phyloP scores from a whole-genome alignment of 2,329 filamentous ascomycete species.

The Aureobasidium namibiae region DNA sequence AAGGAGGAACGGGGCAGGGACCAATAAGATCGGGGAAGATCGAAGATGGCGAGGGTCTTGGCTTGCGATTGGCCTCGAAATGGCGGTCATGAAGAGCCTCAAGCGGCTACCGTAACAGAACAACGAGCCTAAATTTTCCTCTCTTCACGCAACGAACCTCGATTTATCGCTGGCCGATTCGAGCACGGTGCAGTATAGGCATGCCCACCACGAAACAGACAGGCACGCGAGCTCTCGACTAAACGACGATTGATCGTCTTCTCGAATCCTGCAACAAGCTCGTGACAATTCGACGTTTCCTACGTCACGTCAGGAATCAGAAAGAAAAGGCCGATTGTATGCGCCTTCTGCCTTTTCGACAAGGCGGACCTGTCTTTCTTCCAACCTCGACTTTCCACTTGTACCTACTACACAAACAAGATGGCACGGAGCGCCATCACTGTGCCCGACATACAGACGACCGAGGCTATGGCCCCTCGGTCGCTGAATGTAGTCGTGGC shows the following conservation, averaged over 20 bases:
- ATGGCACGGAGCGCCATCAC: slow-evolving; percentile 11
- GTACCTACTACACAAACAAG: background rate
- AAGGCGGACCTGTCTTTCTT: background rate
- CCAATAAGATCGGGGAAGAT: background rate
- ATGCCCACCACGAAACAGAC: background rate
- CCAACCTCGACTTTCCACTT: background rate
- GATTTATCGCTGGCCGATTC: background rate
- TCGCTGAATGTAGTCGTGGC: slow-evolving; percentile 28
- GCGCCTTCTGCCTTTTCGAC: background rate
- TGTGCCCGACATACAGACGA: slow-evolving; percentile 11
- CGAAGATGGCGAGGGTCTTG: background rate
- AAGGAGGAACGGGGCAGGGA: background rate
- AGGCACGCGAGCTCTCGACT: background rate
- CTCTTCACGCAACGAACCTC: background rate
- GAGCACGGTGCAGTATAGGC: background rate
- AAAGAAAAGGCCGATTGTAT: slow-evolving; percentile 12
- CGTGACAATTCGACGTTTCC: slow-evolving; percentile 1
- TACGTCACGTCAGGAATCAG: slow-evolving; percentile 8
- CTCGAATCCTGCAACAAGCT: background rate
- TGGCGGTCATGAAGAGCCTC: slow-evolving; percentile 6
- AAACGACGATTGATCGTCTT: background rate
- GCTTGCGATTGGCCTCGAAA: slow-evolving; percentile 2
- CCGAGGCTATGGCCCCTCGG: slow-evolving; percentile 3
- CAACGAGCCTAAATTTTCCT: background rate
- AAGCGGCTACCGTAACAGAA: slow-evolving; percentile 4